Base-by-base conservation (phyloP, 371 early-diverging fungal genomes). In the Syncephalis plumigaleata region DNA sequence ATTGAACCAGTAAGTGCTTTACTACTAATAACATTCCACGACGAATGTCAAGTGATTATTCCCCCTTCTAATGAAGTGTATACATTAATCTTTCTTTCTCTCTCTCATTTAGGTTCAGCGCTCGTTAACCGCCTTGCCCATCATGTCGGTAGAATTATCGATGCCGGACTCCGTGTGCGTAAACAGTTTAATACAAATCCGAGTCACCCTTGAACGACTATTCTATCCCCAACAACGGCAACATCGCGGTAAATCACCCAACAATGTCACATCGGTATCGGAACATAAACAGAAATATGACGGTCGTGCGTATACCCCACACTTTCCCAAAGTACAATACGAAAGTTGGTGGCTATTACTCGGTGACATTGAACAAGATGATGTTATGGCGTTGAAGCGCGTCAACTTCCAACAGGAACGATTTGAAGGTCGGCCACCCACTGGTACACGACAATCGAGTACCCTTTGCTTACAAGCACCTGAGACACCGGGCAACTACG, bases 291-390 rank as follows among this genome's bases (percentile, higher is more conserved):
- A 67, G 17, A 47, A 60, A 2, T 77, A 73, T 47, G 79, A 80
- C 22, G 80, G 77, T 9, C 64, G 76, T 3, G 66, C 81, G 7
- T 59, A 80, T 53, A 64, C 80, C 9, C 86, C 90, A 3, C 59
- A 60, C 48, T 92, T 91, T 56, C 84, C 90, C 7, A 94, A 95
- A 57, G 65, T 77, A 2, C 93, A 93, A 55, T 79, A 75, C 53
- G 93, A 95, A 54, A 79, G 85, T 0, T 91, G 89, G 87, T 91
- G 85, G 84, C 50, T 85, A 1, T 68, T 88, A 5, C 58, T 92
- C 7, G 88, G 79, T 5, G 73, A 84, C 45, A 57, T 66, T 0
- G 69, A 58, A 3, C 63, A 51, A 2, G 75, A 81, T 46, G 81
- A 79, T 46, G 55, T 91, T 27, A 47, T 87, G 44, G 84, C 77